phyloP scores from a whole-genome alignment of 495 filamentous ascomycete species.

The Diplogelasinospora grovesii region DNA sequence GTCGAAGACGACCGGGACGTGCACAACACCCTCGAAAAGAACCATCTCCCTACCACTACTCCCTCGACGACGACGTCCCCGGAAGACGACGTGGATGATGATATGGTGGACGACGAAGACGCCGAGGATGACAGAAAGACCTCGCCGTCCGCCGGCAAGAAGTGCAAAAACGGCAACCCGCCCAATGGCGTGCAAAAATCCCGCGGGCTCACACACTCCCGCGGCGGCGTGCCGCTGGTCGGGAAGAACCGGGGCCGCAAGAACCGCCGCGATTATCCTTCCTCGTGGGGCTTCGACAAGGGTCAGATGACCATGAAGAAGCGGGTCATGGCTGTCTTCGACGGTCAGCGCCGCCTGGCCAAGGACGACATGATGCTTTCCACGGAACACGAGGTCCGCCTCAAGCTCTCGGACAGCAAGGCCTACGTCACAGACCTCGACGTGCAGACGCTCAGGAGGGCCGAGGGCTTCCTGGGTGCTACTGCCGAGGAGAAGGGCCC shows the following conservation, averaged over 20 bases:
- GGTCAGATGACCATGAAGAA: conserved; percentile 97
- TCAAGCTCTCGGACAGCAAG: conserved; percentile 63
- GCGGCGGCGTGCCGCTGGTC: conserved; percentile 52
- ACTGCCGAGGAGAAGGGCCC: conserved; percentile 79
- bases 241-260: conserved; percentile 62
- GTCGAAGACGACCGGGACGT: conserved; percentile 79
- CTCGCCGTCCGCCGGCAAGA: conserved; percentile 23
- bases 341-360: conserved; percentile 79
- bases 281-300: conserved; percentile 82
- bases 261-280: conserved; percentile 86
- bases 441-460: conserved; percentile 79
- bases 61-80: conserved; percentile 53
- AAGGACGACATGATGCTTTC: conserved; percentile 99
- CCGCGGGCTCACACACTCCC: conserved; percentile 52
- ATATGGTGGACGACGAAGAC: conserved; percentile 52
- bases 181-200: conserved; percentile 48
- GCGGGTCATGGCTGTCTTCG: conserved; percentile 88
- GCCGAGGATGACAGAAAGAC: conserved; percentile 27
- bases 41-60: conserved; percentile 58
- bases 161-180: conserved; percentile 38
- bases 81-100: conserved; percentile 56
- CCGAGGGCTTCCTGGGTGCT: conserved; percentile 68
- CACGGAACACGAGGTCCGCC: conserved; percentile 86
- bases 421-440: conserved; percentile 91
- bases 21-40: conserved; percentile 74